Evolutionary conservation across 495 filamentous ascomycete genomes (phyloP), one percentile per base, ranked within the genome.

Genomic region (Penicillium malachiteum): DNA sequence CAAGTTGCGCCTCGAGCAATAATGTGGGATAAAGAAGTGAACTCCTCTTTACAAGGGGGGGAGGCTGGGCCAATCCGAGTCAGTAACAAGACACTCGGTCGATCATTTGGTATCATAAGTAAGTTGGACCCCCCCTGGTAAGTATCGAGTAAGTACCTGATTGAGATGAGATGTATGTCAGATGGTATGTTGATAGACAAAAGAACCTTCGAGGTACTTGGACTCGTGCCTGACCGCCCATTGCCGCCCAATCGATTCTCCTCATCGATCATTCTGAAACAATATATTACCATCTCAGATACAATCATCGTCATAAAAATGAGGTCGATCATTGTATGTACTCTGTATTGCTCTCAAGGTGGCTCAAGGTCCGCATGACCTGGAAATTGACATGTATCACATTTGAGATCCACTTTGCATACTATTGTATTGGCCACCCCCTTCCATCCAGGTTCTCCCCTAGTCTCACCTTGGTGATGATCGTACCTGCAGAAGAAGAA

Each of bases 41-140:
- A 59, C 60, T 62, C 60, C 60, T 64, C 56, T 58, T 14, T 64
- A 52, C 44, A 52, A 42, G 53, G 58, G 47, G 53, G 60, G 56
- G 65, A 61, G 65, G 65, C 49, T 68, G 65, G 65, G 50, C 65
- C 65, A 68, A 68, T 35, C 54, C 46, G 37, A 54, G 52, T 57
- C 57, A 56, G 49, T 46, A 56, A 55, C 47, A 44, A 57, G 40
- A 58, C 46, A 42, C 31, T n/a, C 31, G 46, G 46, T 35, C 46
- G 46, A 49, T 46, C 43, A 33, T 26, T 26, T 32, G 5, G 43
- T 46, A 46, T 46, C 43, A 44, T 44, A 26, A 32, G 21, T 18
- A 37, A 10, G 34, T 37, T 26, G 21, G 21, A 26, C 21, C 21
- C 34, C 11, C 31, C 43, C n/a, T 46, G 43, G 17, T 9, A 39